Conservation (phyloP, 345 rosid genomes). For the Moricandia moricandioides region DNA sequence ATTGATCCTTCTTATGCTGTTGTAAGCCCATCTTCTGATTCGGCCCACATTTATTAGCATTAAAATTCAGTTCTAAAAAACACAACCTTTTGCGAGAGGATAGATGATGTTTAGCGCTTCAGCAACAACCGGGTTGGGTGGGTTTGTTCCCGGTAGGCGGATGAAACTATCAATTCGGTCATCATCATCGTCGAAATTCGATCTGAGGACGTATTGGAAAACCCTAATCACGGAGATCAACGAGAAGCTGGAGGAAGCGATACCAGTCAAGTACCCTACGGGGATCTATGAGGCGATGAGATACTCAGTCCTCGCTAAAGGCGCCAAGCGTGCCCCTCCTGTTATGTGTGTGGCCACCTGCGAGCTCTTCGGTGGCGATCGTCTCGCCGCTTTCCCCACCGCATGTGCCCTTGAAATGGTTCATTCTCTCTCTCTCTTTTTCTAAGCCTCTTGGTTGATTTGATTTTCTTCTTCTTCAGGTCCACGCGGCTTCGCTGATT, state of each 20-base stretch:
- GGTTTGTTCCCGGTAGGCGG: background rate
- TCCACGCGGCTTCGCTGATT: conserved; percentile 85
- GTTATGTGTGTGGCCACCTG: conserved; percentile 93
- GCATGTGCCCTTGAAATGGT: conserved; percentile 99
- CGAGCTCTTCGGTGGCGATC: conserved; percentile 80
- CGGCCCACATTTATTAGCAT: no score
- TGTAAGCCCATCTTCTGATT: no score
- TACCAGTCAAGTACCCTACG: conserved; percentile 63
- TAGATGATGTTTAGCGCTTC: conserved; percentile 45
- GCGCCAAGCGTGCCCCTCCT: conserved; percentile 91
- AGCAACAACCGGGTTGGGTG: conserved; percentile 27
- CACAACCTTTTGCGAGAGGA: no score
- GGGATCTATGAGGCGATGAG: conserved; percentile 92
- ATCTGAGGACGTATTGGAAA: conserved; percentile 78
- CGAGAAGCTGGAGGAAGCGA: conserved; percentile 69
- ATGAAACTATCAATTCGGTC: conserved; percentile 40
- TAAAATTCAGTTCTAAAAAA: no score
- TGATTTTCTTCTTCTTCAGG: background rate
- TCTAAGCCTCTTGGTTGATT: background rate
- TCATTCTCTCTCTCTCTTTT: background rate
- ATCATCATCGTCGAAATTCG: conserved; percentile 49
- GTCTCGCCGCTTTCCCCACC: conserved; percentile 88
- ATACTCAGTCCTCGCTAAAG: conserved; percentile 77
- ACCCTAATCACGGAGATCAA: conserved; percentile 63
- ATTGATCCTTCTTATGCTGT: no score